These are phyloP conservation scores for Trichoderma brevicompactum DNA, from an alignment of 2,329 filamentous ascomycete species.

Conservation along the genomic window DNA sequence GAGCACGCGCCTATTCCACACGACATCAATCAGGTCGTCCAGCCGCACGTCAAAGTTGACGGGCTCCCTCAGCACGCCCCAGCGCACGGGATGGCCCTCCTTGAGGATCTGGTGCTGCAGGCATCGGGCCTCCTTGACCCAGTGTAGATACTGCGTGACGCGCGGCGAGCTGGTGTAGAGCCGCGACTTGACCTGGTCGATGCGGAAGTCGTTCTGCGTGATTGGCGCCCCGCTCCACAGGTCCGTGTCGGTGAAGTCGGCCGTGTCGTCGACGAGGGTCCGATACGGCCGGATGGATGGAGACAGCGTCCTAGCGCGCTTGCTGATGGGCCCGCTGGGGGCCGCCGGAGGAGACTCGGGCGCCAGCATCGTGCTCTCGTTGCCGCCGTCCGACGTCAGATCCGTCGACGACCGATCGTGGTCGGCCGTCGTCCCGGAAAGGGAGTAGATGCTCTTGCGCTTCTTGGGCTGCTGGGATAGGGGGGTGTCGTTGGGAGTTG, in stretches of 20 bases:
- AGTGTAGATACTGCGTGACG: slow-evolving; percentile 62
- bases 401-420: slow-evolving; percentile 37
- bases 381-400: slow-evolving; percentile 36
- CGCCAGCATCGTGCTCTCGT: slow-evolving; percentile 23
- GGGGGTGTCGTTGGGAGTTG: slow-evolving; percentile 33
- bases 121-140: slow-evolving; percentile 45
- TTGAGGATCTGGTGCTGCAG: slow-evolving; percentile 61
- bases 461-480: slow-evolving; percentile 37
- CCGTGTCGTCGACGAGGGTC: background rate
- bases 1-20: slow-evolving; percentile 48
- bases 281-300: slow-evolving; percentile 28
- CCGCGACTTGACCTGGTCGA: slow-evolving; percentile 57
- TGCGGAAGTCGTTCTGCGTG: slow-evolving; percentile 54
- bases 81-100: slow-evolving; percentile 48
- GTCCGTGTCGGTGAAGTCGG: slow-evolving; percentile 47
- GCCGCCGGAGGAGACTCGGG: slow-evolving; percentile 19
- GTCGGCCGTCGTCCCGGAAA: slow-evolving; percentile 35
- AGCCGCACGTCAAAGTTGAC: slow-evolving; percentile 56
- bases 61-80: slow-evolving; percentile 56
- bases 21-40: slow-evolving; percentile 52
- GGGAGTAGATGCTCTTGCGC: slow-evolving; percentile 42
- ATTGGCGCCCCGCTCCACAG: slow-evolving; percentile 53
- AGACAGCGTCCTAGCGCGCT: slow-evolving; percentile 36
- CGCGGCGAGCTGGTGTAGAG: slow-evolving; percentile 50
- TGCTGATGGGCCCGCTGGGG: slow-evolving; percentile 30